These are phyloP conservation scores for Taxawa tesnikishii DNA, from an alignment of 2,329 filamentous ascomycete genomes.

Conservation along the genomic window DNA sequence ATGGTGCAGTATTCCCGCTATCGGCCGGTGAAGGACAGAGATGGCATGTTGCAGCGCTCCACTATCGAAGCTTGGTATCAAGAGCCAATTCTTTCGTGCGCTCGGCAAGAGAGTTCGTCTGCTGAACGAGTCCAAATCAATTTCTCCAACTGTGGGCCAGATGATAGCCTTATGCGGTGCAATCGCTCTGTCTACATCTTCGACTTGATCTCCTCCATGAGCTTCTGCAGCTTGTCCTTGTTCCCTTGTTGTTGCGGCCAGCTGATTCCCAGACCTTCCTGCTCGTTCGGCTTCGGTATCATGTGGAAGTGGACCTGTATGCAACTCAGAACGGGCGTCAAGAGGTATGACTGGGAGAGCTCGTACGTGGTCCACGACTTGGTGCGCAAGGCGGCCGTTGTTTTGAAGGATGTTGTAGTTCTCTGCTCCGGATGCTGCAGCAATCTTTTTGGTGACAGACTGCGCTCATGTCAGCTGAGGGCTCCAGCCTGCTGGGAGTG, in stretches of 20 bases:
- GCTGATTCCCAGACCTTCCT: slow-evolving; percentile 63
- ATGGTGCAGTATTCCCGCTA: too few species aligned
- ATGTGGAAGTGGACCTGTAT: slow-evolving; percentile 82
- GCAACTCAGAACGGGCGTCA: slow-evolving; percentile 7
- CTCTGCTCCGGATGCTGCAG: slow-evolving; percentile 57
- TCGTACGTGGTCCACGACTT: slow-evolving; percentile 76
- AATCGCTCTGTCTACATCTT: slow-evolving; percentile 82
- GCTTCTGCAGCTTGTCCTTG: slow-evolving; percentile 70
- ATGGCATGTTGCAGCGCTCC: too few species aligned
- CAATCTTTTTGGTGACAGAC: slow-evolving; percentile 80
- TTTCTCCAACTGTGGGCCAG: too few species aligned
- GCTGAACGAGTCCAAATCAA: too few species aligned
- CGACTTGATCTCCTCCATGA: slow-evolving; percentile 73
- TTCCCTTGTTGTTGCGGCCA: slow-evolving; percentile 70
- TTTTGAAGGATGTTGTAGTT: slow-evolving; percentile 96
- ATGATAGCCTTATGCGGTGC: too few species aligned
- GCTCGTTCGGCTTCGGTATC: slow-evolving; percentile 86
- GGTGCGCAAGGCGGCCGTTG: slow-evolving; percentile 84
- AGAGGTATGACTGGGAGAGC: slow-evolving; percentile 17
- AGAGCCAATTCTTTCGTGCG: too few species aligned
- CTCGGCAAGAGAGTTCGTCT: too few species aligned
- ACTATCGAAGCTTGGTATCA: too few species aligned
- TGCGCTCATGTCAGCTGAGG: slow-evolving; percentile 21
- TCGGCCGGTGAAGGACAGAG: too few species aligned
- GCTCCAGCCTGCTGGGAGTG: background rate